Conservation (phyloP, 106 monocot species). For the Amphibolis antarctica region DNA sequence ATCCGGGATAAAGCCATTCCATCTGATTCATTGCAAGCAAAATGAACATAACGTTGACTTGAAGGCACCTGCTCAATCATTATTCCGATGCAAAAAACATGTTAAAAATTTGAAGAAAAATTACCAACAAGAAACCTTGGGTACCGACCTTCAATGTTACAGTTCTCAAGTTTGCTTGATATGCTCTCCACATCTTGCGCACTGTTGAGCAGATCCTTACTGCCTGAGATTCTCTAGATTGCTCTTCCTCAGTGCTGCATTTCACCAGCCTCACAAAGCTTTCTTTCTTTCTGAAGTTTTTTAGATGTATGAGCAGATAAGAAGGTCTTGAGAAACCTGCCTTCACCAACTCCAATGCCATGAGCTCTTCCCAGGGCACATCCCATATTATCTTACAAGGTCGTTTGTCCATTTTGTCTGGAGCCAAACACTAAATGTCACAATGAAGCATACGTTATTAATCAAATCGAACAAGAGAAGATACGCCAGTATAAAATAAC, state of each 20-base stretch:
- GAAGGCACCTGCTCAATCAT: slow-evolving; percentile 59
- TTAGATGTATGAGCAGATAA: slow-evolving; percentile 87
- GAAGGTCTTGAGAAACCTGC: slow-evolving; percentile 65
- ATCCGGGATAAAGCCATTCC: slow-evolving; percentile 25
- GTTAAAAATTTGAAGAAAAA: neutral
- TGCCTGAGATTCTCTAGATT: slow-evolving; percentile 67
- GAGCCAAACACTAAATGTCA: slow-evolving; percentile 38
- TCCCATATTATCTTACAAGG: slow-evolving; percentile 96
- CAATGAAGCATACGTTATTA: slow-evolving; percentile 1
- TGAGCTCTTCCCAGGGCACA: slow-evolving; percentile 76
- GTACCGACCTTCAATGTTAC: slow-evolving; percentile 55
- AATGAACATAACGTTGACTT: slow-evolving; percentile 62
- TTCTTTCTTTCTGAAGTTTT: slow-evolving; percentile 58
- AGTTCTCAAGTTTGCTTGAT: slow-evolving; percentile 40
- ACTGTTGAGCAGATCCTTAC: slow-evolving; percentile 62
- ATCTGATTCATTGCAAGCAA: slow-evolving; percentile 56
- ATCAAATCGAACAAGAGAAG: neutral
- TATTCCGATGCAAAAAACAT: neutral
- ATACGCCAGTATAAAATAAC: neutral
- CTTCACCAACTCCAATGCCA: slow-evolving; percentile 89
- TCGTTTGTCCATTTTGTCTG: slow-evolving; percentile 67
- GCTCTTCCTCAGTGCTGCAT: slow-evolving; percentile 55
- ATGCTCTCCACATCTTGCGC: slow-evolving; percentile 67
- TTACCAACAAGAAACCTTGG: neutral
- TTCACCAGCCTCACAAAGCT: slow-evolving; percentile 71